Conservation (phyloP, 2,329 filamentous ascomycete genomes). For the Neocatenulostroma microsporum region DNA sequence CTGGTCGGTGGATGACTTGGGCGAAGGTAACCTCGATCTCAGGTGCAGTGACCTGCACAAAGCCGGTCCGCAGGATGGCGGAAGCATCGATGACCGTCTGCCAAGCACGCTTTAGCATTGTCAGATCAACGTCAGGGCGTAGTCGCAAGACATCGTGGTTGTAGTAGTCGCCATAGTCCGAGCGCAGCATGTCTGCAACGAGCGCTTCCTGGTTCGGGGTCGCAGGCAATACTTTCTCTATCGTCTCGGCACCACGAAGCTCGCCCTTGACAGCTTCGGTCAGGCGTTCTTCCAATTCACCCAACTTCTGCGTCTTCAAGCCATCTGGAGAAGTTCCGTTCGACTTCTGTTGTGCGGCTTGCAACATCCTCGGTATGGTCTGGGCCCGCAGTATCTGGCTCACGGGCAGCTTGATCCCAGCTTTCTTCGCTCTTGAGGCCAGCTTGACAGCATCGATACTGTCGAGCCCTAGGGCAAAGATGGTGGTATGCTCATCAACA, state of each 20-base stretch:
- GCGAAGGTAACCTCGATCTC: conserved; percentile 49
- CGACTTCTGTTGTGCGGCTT: background rate
- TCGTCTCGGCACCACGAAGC: background rate
- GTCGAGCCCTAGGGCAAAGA: conserved; percentile 79
- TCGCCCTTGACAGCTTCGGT: conserved; percentile 4
- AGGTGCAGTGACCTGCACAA: conserved; percentile 58
- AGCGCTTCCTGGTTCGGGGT: conserved; percentile 84
- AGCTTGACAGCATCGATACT: conserved; percentile 88
- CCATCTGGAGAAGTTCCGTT: too few relatives aligned
- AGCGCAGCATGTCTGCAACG: conserved; percentile 71
- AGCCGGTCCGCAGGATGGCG: conserved; percentile 68
- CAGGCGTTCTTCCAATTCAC: background rate
- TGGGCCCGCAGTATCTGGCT: conserved; percentile 68
- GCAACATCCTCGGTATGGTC: conserved; percentile 56
- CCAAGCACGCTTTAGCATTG: conserved; percentile 56
- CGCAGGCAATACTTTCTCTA: conserved; percentile 58
- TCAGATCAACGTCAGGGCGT: conserved; percentile 45
- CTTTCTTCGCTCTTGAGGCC: conserved; percentile 59
- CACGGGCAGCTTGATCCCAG: conserved; percentile 56
- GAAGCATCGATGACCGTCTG: conserved; percentile 49
- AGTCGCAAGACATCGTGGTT: conserved; percentile 73
- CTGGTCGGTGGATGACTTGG: conserved; percentile 42
- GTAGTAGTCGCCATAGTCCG: conserved; percentile 69
- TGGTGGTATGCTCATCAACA: conserved; percentile 53
- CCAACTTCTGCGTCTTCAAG: too few relatives aligned